Conservation (phyloP, 371 early-diverging fungal genomes). For the Mucor saturninus region DNA sequence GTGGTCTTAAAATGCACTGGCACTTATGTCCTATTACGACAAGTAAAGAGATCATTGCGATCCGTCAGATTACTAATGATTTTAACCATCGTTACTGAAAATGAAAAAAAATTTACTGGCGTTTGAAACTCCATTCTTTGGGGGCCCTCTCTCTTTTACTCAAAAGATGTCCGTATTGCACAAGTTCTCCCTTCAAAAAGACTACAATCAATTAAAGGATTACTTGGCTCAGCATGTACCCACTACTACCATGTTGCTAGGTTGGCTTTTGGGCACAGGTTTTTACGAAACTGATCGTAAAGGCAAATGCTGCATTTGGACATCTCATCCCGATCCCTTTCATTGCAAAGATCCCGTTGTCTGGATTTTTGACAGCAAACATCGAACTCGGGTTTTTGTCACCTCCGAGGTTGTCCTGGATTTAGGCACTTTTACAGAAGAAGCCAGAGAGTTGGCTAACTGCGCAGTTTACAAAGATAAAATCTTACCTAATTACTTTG, state of each 20-base stretch:
- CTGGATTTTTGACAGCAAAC: constrained; percentile 14
- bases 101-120: background rate
- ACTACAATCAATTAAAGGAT: background rate
- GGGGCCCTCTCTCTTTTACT: background rate
- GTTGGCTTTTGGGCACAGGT: constrained; percentile 2
- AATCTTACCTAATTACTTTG: constrained; percentile 9
- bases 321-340: constrained; percentile 14
- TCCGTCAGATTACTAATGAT: too few species aligned
- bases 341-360: constrained; percentile 10
- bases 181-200: background rate
- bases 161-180: background rate
- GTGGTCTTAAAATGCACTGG: too few species aligned
- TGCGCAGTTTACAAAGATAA: background rate
- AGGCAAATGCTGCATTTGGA: constrained; percentile 5
- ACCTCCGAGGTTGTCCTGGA: constrained; percentile 9
- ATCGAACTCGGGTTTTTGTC: constrained; percentile 16
- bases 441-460: background rate
- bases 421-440: background rate
- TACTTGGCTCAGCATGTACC: background rate
- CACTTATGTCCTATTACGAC: too few species aligned
- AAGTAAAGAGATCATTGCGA: too few species aligned
- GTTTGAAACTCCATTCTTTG: background rate
- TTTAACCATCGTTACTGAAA: background rate
- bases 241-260: constrained; percentile 4
- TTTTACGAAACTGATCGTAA: background rate